Conservation (phyloP, 495 filamentous ascomycete genomes). For the Neurospora tetrasperma region DNA sequence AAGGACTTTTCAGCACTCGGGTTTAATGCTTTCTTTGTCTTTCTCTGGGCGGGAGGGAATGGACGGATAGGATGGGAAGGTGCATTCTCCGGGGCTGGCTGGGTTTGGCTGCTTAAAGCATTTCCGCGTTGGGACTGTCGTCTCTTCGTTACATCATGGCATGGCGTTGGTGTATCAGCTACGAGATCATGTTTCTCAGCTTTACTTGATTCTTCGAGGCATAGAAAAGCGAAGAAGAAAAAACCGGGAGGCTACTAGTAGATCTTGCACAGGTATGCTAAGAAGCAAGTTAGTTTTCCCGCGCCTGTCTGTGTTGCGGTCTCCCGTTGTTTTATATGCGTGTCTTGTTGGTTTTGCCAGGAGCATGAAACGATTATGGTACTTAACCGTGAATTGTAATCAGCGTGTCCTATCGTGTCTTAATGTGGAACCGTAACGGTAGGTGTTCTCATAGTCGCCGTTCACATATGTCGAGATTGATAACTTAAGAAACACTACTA, state of each 20-base stretch:
- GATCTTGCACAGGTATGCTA: neutral
- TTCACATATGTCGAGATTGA: neutral
- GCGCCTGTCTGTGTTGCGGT: neutral
- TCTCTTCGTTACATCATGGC: neutral
- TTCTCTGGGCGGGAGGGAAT: neutral
- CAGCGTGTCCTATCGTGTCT: too few species aligned
- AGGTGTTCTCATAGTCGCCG: neutral
- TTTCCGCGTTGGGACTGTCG: neutral
- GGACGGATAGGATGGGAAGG: neutral
- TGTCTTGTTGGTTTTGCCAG: neutral
- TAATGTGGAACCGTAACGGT: neutral
- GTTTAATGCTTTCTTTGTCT: neutral
- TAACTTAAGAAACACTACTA: neutral
- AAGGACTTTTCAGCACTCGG: slow-evolving; percentile 2
- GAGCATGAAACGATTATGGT: neutral
- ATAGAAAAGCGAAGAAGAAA: neutral
- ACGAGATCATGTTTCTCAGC: neutral
- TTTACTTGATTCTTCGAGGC: neutral
- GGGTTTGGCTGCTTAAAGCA: neutral
- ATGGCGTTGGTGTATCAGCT: neutral
- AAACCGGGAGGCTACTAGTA: neutral
- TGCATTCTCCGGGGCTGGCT: neutral
- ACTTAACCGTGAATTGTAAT: neutral
- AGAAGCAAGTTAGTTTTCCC: neutral
- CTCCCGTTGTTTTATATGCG: neutral